Conservation (phyloP, 208 protist species). For the Leptomonas pyrrhocoris region DNA sequence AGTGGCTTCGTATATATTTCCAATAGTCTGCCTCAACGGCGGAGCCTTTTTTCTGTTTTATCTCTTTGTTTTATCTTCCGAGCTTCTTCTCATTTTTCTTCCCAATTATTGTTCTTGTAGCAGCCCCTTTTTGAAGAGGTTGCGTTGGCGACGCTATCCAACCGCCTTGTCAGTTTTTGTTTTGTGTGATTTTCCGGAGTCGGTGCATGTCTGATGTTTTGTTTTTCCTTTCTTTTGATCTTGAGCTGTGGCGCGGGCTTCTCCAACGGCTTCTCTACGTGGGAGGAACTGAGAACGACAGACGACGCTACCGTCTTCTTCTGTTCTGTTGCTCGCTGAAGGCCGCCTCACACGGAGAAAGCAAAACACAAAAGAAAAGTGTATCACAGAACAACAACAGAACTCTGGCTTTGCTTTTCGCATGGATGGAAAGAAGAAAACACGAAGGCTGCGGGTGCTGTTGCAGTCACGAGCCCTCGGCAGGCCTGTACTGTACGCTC, state of each 20-base stretch:
- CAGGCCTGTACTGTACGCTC: no score
- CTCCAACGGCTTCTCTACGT: background rate
- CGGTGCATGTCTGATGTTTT: no score
- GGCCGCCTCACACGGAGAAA: no score
- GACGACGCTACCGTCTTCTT: no score
- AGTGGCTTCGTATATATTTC: no score
- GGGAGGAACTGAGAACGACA: no score
- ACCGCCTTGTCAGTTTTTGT: background rate
- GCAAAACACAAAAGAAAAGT: no score
- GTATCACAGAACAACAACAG: no score
- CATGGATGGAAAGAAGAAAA: background rate
- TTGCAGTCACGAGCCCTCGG: no score
- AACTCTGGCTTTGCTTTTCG: conserved; percentile 24
- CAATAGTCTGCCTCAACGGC: no score
- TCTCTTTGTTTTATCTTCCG: background rate
- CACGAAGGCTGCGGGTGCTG: no score
- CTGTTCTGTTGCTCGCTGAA: conserved; percentile 11
- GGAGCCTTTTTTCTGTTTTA: background rate
- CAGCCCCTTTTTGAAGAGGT: background rate
- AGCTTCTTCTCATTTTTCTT: background rate
- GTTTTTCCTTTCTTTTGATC: background rate
- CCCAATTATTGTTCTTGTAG: background rate
- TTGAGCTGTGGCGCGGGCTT: background rate
- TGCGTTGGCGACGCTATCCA: no score
- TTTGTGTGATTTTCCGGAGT: background rate